phyloP scores from a whole-genome alignment of 495 filamentous ascomycete genomes.

The Penicillium herquei region DNA sequence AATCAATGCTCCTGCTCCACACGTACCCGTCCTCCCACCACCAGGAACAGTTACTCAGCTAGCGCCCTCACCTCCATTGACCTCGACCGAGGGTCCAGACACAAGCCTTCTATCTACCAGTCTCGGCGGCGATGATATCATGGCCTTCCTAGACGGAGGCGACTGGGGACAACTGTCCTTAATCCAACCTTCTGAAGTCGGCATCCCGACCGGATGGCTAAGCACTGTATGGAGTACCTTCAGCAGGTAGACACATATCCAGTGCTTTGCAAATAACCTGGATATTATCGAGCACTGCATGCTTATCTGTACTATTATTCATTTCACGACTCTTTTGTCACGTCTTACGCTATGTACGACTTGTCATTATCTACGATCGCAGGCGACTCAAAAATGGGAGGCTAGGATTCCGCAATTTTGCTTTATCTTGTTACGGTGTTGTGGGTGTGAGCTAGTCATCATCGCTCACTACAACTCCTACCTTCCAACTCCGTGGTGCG shows the following conservation, averaged over 20 bases:
- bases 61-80: constrained; percentile 38
- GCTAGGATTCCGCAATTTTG: not conserved
- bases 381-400: not conserved
- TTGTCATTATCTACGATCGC: constrained; percentile 1
- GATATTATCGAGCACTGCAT: not conserved
- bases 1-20: constrained; percentile 34
- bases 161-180: constrained; percentile 38
- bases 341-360: constrained; percentile 8
- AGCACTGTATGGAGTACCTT: constrained; percentile 43
- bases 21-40: constrained; percentile 35
- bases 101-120: constrained; percentile 34
- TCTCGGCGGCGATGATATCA: constrained; percentile 46
- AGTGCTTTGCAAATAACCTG: not conserved
- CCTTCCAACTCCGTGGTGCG: too few relatives aligned
- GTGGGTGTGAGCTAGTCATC: too few relatives aligned
- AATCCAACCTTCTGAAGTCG: constrained; percentile 34
- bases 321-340: constrained; percentile 5
- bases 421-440: not conserved
- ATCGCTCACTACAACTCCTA: too few relatives aligned
- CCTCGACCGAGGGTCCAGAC: constrained; percentile 30
- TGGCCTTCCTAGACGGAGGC: constrained; percentile 47
- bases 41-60: constrained; percentile 35
- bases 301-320: constrained; percentile 9
- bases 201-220: constrained; percentile 41
- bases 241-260: constrained; percentile 13